Percentiles rank a stretch among this genome's conserved stretches.
Conservation (phyloP, 768 basidiomycete species). For the Asterophora lycoperdoides region DNA sequence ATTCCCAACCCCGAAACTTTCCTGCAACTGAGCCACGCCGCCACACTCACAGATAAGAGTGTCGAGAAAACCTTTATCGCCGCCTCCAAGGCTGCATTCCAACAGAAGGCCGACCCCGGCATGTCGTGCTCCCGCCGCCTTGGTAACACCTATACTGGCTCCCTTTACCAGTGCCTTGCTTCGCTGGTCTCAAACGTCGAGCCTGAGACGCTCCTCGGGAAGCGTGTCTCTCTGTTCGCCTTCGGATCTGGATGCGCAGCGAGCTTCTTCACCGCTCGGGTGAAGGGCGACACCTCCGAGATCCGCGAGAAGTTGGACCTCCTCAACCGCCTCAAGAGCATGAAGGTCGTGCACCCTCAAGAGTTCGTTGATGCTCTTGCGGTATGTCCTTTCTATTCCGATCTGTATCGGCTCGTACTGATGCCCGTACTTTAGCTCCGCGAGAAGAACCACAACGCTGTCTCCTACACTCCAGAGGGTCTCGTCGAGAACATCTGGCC, state of each 20-base stretch:
- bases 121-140: constrained; percentile 88
- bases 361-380: constrained; percentile 84
- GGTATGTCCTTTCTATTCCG: constrained; percentile 36
- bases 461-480: constrained; percentile 79
- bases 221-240: constrained; percentile 92
- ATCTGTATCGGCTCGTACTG: too few species aligned
- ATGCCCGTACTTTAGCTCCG: constrained; percentile 58
- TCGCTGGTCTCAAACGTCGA: constrained; percentile 75
- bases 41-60: constrained; percentile 87
- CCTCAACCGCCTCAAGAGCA: constrained; percentile 66
- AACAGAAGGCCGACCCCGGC: constrained; percentile 68
- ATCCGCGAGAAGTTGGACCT: constrained; percentile 84
- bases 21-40: constrained; percentile 60
- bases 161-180: constrained; percentile 90
- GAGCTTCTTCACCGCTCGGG: constrained; percentile 82
- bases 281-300: constrained; percentile 83
- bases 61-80: constrained; percentile 92
- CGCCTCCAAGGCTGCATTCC: constrained; percentile 73
- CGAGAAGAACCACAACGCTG: constrained; percentile 94
- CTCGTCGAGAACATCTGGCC: constrained; percentile 91
- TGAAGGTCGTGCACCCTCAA: constrained; percentile 89
- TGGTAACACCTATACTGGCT: constrained; percentile 99
- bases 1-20: constrained; percentile 68
- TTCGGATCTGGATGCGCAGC: constrained; percentile 96
- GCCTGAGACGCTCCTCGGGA: constrained; percentile 66